These are phyloP conservation scores for Pleurotus giganteus DNA, from an alignment of 768 basidiomycete species.

Conservation along the genomic window DNA sequence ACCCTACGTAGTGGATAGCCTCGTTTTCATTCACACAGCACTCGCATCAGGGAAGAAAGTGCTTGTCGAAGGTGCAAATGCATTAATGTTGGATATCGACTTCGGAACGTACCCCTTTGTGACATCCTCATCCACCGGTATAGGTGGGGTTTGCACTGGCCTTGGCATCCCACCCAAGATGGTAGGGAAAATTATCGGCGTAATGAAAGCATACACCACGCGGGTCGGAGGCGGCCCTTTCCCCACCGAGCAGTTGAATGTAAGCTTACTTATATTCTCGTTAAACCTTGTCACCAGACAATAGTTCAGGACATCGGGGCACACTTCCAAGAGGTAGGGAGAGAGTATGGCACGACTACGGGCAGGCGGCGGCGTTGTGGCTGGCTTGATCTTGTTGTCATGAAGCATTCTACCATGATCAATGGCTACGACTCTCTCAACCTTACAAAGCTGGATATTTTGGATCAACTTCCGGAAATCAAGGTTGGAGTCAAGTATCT, in stretches of 20 bases:
- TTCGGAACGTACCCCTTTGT: slow-evolving; percentile 98
- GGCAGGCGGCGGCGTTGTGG: slow-evolving; percentile 92
- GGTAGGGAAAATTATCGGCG: slow-evolving; percentile 87
- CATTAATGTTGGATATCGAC: slow-evolving; percentile 97
- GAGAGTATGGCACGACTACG: slow-evolving; percentile 90
- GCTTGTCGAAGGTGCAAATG: slow-evolving; percentile 97
- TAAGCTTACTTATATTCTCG: slow-evolving; percentile 31
- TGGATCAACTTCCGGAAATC: slow-evolving; percentile 84
- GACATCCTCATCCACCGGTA: slow-evolving; percentile 89
- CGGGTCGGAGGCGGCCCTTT: slow-evolving; percentile 99
- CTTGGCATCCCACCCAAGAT: slow-evolving; percentile 92
- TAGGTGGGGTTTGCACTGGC: slow-evolving; percentile 96
- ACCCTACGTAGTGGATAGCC: slow-evolving; percentile 89
- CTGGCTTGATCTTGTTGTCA: slow-evolving; percentile 95
- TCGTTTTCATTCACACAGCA: slow-evolving; percentile 81
- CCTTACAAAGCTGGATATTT: slow-evolving; percentile 93
- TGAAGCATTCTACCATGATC: slow-evolving; percentile 89
- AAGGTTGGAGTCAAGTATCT: slow-evolving; percentile 83
- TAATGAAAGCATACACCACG: slow-evolving; percentile 98
- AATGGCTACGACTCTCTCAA: slow-evolving; percentile 95
- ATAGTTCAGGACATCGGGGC: slow-evolving; percentile 67
- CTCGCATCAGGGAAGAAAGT: slow-evolving; percentile 73
- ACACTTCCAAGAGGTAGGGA: slow-evolving; percentile 91
- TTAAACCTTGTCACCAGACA: background rate
- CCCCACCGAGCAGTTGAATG: slow-evolving; percentile 93